Conservation (phyloP, 495 filamentous ascomycete species). For the Jackrogersella multiformis region DNA sequence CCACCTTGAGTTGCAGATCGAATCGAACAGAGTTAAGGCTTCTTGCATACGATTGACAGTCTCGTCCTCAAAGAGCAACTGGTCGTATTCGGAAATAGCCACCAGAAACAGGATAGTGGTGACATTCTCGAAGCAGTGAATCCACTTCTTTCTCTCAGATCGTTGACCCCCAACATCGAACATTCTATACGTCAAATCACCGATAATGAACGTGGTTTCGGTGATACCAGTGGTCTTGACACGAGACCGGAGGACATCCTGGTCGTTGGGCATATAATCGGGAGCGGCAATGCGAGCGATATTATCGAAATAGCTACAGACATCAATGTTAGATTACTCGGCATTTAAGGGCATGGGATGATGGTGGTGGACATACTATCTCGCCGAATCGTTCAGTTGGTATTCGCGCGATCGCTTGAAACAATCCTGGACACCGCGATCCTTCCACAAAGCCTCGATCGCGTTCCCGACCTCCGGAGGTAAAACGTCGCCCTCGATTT, state of each 20-base stretch:
- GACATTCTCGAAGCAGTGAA: slow-evolving; percentile 99
- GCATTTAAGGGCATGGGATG: background rate
- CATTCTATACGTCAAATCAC: slow-evolving; percentile 98
- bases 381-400: slow-evolving; percentile 95
- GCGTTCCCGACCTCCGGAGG: slow-evolving; percentile 94
- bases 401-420: slow-evolving; percentile 96
- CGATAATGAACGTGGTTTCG: slow-evolving; percentile 98
- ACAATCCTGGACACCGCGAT: slow-evolving; percentile 93
- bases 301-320: slow-evolving; percentile 90
- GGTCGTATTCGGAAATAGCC: slow-evolving; percentile 99
- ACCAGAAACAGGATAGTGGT: slow-evolving; percentile 98
- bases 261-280: slow-evolving; percentile 96
- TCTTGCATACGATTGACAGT: slow-evolving; percentile 99
- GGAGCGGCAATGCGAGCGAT: slow-evolving; percentile 89
- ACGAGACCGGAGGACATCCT: slow-evolving; percentile 96
- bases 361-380: slow-evolving; percentile 78
- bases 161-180: slow-evolving; percentile 99
- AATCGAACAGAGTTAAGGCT: slow-evolving; percentile 96
- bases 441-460: slow-evolving; percentile 92
- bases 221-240: slow-evolving; percentile 99
- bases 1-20: slow-evolving; percentile 99
- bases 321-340: slow-evolving; percentile 45
- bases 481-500: slow-evolving; percentile 94
- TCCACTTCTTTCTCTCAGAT: slow-evolving; percentile 99
- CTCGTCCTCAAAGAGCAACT: slow-evolving; percentile 95